phyloP scores from a whole-genome alignment of 768 basidiomycete genomes.

The Mycena haematopus region DNA sequence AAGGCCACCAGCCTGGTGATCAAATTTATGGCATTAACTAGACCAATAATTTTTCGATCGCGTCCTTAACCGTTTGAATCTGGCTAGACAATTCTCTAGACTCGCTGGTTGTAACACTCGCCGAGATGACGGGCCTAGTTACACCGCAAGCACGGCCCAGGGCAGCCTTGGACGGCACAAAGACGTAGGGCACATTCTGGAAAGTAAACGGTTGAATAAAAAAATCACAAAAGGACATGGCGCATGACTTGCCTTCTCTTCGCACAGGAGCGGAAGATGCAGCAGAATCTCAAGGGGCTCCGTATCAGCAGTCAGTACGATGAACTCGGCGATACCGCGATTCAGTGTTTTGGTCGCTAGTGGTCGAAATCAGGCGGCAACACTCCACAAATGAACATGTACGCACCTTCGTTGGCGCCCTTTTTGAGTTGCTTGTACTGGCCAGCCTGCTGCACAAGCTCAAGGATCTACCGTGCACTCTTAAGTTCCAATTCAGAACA shows the following conservation, averaged over 20 bases:
- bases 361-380: background rate
- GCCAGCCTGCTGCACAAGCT: slow-evolving; percentile 93
- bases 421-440: slow-evolving; percentile 99
- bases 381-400: background rate
- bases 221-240: background rate
- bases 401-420: slow-evolving; percentile 95
- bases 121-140: slow-evolving; percentile 92
- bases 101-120: slow-evolving; percentile 96
- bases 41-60: slow-evolving; percentile 72
- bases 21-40: no score
- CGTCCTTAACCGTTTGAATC: slow-evolving; percentile 84
- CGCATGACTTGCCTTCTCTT: slow-evolving; percentile 82
- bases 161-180: slow-evolving; percentile 93
- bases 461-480: slow-evolving; percentile 73
- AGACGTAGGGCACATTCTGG: slow-evolving; percentile 95
- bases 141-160: slow-evolving; percentile 97
- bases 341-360: slow-evolving; percentile 97
- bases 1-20: no score
- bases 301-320: slow-evolving; percentile 95
- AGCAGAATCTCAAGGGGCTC: slow-evolving; percentile 98
- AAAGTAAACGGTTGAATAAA: background rate
- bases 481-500: background rate
- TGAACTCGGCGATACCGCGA: slow-evolving; percentile 97
- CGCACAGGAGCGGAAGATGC: slow-evolving; percentile 95
- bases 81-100: slow-evolving; percentile 89